Conservation (phyloP, 768 basidiomycete genomes). For the Phlegmacium glaucopus region DNA sequence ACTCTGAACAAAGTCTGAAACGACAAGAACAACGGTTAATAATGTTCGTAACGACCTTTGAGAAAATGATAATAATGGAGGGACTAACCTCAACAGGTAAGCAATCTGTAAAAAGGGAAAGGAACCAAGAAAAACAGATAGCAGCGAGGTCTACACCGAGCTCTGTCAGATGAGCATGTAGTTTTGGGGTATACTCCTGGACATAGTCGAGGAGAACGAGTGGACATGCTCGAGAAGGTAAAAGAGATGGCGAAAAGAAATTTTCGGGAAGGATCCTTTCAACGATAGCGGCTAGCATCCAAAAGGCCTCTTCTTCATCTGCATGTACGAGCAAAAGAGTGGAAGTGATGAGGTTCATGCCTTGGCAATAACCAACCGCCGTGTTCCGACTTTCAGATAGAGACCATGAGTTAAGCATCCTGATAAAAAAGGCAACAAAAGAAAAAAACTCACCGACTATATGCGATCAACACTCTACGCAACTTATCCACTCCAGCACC, state of each 20-base stretch:
- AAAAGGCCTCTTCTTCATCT: constrained; percentile 96
- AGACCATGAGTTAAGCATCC: background rate
- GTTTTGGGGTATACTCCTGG: constrained; percentile 67
- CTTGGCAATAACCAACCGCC: constrained; percentile 90
- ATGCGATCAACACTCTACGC: constrained; percentile 84
- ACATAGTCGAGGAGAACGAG: constrained; percentile 88
- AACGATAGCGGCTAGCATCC: constrained; percentile 87
- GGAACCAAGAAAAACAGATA: constrained; percentile 98
- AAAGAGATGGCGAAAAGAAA: constrained; percentile 89
- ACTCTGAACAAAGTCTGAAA: constrained; percentile 88
- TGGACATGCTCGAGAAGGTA: constrained; percentile 93
- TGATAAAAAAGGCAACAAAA: background rate
- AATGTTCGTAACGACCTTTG: background rate
- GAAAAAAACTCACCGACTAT: constrained; percentile 68
- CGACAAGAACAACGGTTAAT: constrained; percentile 3
- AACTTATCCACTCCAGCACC: constrained; percentile 93
- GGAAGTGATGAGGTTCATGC: constrained; percentile 95
- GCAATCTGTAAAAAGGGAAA: constrained; percentile 95
- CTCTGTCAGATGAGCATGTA: constrained; percentile 70
- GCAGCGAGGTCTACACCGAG: constrained; percentile 90
- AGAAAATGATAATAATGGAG: background rate
- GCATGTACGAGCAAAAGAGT: constrained; percentile 90
- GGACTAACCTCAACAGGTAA: constrained; percentile 83
- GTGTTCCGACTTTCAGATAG: constrained; percentile 73
- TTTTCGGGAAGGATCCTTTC: constrained; percentile 87